Evolutionary conservation across 2,329 filamentous ascomycete species (phyloP), one percentile per base, ranked within the genome.

Genomic region (Sporothrix brunneoviolacea): DNA sequence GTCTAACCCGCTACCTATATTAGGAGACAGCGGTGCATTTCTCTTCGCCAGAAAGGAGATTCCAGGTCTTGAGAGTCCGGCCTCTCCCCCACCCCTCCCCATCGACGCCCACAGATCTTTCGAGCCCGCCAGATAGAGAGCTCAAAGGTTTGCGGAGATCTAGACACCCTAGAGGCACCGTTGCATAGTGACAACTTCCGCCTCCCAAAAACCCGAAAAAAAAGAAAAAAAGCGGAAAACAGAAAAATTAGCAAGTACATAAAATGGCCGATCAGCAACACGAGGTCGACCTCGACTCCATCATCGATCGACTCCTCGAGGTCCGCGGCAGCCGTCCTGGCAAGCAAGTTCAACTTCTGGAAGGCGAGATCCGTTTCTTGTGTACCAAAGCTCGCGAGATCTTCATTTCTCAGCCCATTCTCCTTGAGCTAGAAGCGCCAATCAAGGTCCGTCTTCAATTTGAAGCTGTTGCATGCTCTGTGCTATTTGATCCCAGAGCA

Each of bases 301-400:
- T 97, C 83, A 97, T 98, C 78, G 91, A 97, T 73, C 84, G 93
- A 72, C 82, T 98, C 66, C 80, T 97, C 67, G 93, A 98, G 75
- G 93, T 97, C 68, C 86, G 93, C 73, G 93, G 91, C 68, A 96
- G 91, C 79, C 85, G 93, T 66, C 93, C 93, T 52, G 93, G 93
- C 64, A 98, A 98, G 78, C 93, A 97, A 74, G 93, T 98, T 50
- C 91, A 97, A 75, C 82, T 98, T 60, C 78, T 95, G 59, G 93
- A 98, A 72, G 84, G 88, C 55, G 93, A 97, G 75, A 98, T 98
- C 62, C 86, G 91, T 67, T 95, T 83, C 72, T 82, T 98, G 59
- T 98, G 93, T 82, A 96, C 91, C 68, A 97, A 97, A 77, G 91
- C 91, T 57, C 86, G 93, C 60, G 93, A 98, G 77, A 97, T 98